Evolutionary conservation across 306 rosid species (phyloP), one percentile per base, ranked within the genome.

Genomic region (Astragalus glycyphyllos): DNA sequence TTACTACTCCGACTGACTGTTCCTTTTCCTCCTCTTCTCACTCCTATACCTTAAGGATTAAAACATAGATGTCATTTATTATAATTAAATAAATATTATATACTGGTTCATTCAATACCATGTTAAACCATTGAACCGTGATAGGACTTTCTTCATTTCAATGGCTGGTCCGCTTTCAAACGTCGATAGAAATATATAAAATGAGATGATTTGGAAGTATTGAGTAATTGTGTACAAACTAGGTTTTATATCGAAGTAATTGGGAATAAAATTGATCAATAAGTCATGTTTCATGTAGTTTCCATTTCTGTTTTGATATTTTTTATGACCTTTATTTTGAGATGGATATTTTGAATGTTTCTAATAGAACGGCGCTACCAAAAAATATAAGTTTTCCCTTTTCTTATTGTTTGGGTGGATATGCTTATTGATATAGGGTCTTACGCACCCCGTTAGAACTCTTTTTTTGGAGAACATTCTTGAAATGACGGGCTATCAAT

Each of bases 381-480:
- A 75, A 16, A 62, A 58, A 57, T 76, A 7, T 29, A 11, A 15
- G 34, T 53, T 37, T 20, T 16, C 61, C 54, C 29, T 63, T 76
- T 61, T 67, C 68, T 73, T 77, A 48, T 56, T 70, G 56, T 42
- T 54, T 76, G 31, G 56, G 40, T 54, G 74, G 71, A 44, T 64
- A 64, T 75, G 63, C 72, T 69, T 64, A 65, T 75, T 47, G 61
- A 71, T 70, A 26, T 74, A 94, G 98, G 97, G 97, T 72, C 87
- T 87, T 77, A 89, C 91, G 47, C 89, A 89, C 82, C 92, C 97
- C 2, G 87, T 94, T 66, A 89, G 11, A 82, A 87, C 88, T 65
- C 87, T 86, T 82, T 94, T 90, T 80, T 85, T 90, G 86, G 98
- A 94, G 83, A 75, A 84, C 84, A 84, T 94, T 83, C 90, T 94